Percentiles rank a stretch among this genome's conserved stretches.
phyloP scores from a whole-genome alignment of 2,329 filamentous ascomycete genomes.

The Phialemonium atrogriseum region DNA sequence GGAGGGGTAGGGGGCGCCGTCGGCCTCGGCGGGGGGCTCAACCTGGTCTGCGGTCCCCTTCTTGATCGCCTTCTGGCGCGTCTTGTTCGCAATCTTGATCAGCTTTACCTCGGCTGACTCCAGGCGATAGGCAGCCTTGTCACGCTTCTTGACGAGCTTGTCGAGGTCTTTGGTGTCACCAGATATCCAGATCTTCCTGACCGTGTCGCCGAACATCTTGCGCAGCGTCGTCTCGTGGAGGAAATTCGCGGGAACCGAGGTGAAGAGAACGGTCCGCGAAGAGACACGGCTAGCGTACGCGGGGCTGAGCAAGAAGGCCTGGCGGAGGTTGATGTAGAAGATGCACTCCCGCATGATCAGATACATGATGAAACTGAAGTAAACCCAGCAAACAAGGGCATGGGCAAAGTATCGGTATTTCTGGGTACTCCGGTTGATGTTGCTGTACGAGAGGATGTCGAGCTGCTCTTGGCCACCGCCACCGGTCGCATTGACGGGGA shows the following conservation, averaged over 20 bases:
- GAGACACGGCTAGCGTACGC: conserved; percentile 79
- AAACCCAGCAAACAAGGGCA: conserved; percentile 71
- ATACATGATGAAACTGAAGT: conserved; percentile 81
- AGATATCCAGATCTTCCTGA: conserved; percentile 78
- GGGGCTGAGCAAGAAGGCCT: conserved; percentile 83
- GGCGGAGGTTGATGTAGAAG: conserved; percentile 86
- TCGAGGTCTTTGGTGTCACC: conserved; percentile 70
- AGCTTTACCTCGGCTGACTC: conserved; percentile 83
- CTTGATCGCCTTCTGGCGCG: conserved; percentile 59
- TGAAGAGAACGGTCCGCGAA: conserved; percentile 82
- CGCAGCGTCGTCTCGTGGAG: conserved; percentile 69
- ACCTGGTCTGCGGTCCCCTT: conserved; percentile 39
- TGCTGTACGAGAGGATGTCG: conserved; percentile 71
- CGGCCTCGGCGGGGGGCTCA: conserved; percentile 27
- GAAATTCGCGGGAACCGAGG: conserved; percentile 72
- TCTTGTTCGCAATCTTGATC: conserved; percentile 68
- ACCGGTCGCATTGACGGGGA: conserved; percentile 80
- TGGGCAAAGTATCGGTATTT: conserved; percentile 72
- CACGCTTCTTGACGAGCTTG: conserved; percentile 72
- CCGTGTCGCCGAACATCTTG: conserved; percentile 72
- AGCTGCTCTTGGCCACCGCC: conserved; percentile 57
- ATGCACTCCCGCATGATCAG: conserved; percentile 81
- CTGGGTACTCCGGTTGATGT: conserved; percentile 47
- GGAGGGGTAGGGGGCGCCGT: too few species aligned
- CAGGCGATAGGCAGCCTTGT: conserved; percentile 71